Evolutionary conservation across 257 asterid genomes (phyloP).

Genomic region (Nicotiana undulata): DNA sequence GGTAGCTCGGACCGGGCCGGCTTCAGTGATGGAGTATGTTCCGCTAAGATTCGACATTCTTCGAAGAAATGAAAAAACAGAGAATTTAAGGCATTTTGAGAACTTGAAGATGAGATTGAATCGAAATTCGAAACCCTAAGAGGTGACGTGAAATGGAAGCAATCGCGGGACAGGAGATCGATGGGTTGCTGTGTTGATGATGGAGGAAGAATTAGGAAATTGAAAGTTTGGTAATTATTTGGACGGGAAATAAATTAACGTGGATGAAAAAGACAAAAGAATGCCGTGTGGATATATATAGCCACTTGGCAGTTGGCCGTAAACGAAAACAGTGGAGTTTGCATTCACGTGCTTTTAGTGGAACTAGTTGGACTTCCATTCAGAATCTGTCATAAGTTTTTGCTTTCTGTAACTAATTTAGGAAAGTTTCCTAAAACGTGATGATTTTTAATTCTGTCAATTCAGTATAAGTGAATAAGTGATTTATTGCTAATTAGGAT

Average conservation of each 20-base stretch:
- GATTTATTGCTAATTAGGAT: too few species aligned
- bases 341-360: not conserved
- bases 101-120: not conserved
- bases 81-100: not conserved
- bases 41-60: constrained; percentile 11
- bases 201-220: not conserved
- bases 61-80: not conserved
- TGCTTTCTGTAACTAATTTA: not conserved
- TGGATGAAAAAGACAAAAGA: not conserved
- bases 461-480: not conserved
- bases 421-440: not conserved
- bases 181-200: not conserved
- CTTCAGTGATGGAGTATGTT: constrained; percentile 2
- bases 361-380: not conserved
- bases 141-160: not conserved
- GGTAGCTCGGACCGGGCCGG: not conserved
- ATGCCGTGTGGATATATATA: not conserved
- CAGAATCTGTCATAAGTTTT: not conserved
- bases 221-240: not conserved
- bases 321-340: not conserved
- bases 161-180: not conserved
- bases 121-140: not conserved
- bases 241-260: not conserved
- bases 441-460: not conserved
- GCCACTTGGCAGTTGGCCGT: not conserved